Base-by-base conservation (phyloP, 176 grass and related monocot species). In the Tuctoria greenei region DNA sequence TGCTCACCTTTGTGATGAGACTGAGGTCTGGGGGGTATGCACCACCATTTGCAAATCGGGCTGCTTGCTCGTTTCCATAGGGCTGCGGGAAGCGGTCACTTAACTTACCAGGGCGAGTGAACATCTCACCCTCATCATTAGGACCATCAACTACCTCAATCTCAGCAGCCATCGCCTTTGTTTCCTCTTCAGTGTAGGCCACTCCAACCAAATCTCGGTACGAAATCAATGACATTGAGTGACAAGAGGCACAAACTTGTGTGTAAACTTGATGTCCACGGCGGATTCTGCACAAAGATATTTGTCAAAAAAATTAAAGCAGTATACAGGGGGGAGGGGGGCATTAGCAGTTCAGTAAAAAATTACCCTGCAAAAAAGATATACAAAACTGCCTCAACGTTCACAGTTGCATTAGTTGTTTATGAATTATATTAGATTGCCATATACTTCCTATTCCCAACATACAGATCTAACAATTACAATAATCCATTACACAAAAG, bases 181-280 rank as follows among this genome's bases (percentile, higher is more conserved):
- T 89, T 78, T 99, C 95, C 54, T 99, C 95, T 73, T 99, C 95
- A 59, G 92, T 99, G 76, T 99, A 99, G 21, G 95, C 91, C 72
- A 99, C 95, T 9, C 95, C 91, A 10, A 99, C 95, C 72, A 99
- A 79, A 81, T 99, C 95, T 45, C 95, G 87, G 79, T 92, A 99
- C 0, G 91, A 95, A 83, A 99, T 86, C 73, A 99, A 80, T 60
- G 95, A 99, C 92, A 95, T 95, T 21, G 95, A 99, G 77, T 99
- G 95, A 58, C 91, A 99, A 65, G 95, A 95, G 43, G 95, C 92
- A 40, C 95, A 99, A 39, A 99, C 95, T 91, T 99, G 89, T 16
- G 92, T 90, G 83, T 95, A 99, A 62, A 99, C 96, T 86, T 99
- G 96, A 40, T 99, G 96, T 18, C 95, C 95, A 69, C 91, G 91